Base-by-base conservation (phyloP, 2,329 filamentous ascomycete species). In the Pseudogymnoascus sp. region DNA sequence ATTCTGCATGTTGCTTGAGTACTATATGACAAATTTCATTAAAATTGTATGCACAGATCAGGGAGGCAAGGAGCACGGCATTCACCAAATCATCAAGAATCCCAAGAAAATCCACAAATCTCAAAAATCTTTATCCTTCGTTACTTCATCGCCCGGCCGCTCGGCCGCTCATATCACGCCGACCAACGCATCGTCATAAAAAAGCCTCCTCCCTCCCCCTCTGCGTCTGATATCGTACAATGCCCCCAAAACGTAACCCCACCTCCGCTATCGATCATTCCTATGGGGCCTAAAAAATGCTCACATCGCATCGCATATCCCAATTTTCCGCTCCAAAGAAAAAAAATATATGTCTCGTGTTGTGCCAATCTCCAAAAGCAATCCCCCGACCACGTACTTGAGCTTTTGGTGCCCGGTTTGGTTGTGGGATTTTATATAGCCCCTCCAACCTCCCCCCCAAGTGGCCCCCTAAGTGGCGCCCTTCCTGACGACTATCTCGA, bases 401-500 rank as follows among this genome's bases (percentile, higher is more conserved):
- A 28, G 45, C 13, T 51, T 51, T 51, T 51, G 8, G 45, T 13
- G 28, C 45, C 14, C 21, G n/a, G 45, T 7, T 14, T 51, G 21
- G 21, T 14, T 5, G 45, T 51, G 19, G 23, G 43, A 6, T n/a
- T 28, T 7, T n/a, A 51, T 51, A 51, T 28, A 51, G 16, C 19
- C 11, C n/a, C 6, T 19, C 4, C n/a, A n/a, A n/a, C n/a, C n/a
- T n/a, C n/a, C n/a, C n/a, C n/a, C n/a, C n/a, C n/a, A n/a, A n/a
- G n/a, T n/a, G n/a, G n/a, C n/a, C n/a, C n/a, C 0, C 75, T 83
- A 4, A 77, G 80, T 0, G 83, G 85, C 3, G 71, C 71, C 1
- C 77, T 90, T n/a, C 83, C 86, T 0, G 73, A 71, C 0, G 75
- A 81, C 41, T 90, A 85, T 70, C 76, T 85, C 11, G 80, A 83